phyloP scores from a whole-genome alignment of 768 basidiomycete species.

The Leucosporidium scottii region DNA sequence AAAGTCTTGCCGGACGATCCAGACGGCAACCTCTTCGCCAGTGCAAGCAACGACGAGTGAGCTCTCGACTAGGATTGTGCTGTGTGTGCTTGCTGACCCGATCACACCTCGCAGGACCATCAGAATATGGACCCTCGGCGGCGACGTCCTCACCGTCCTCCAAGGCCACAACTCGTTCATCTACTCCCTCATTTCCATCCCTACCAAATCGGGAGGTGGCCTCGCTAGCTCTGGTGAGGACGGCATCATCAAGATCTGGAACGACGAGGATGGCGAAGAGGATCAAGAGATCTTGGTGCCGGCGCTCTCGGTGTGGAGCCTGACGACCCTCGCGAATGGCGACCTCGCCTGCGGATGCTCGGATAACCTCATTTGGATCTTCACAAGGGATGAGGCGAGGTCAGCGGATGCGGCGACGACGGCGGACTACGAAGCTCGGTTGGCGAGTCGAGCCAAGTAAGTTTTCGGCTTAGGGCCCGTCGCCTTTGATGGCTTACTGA shows the following conservation, averaged over 20 bases:
- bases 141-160: constrained; percentile 59
- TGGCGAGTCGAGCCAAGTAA: constrained; percentile 43
- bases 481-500: background rate
- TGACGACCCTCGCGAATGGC: constrained; percentile 66
- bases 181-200: constrained; percentile 64
- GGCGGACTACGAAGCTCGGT: constrained; percentile 40
- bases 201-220: constrained; percentile 55
- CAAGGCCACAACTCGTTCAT: constrained; percentile 94
- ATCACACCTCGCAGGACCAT: constrained; percentile 58
- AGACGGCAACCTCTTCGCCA: constrained; percentile 59
- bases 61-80: background rate
- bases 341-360: constrained; percentile 89
- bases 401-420: constrained; percentile 59
- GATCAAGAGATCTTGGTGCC: constrained; percentile 83
- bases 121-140: constrained; percentile 64
- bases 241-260: constrained; percentile 84
- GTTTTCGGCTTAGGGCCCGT: background rate
- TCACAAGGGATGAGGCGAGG: constrained; percentile 60
- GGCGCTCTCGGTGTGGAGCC: constrained; percentile 80
- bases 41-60: constrained; percentile 10
- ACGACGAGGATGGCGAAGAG: constrained; percentile 67
- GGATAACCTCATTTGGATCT: constrained; percentile 81
- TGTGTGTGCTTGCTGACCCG: background rate
- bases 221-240: constrained; percentile 89
- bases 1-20: constrained; percentile 56